Evolutionary conservation across 352 stramenopile genomes (phyloP), one percentile per base, ranked within the genome.

Genomic region (Blastocystis sp.): DNA sequence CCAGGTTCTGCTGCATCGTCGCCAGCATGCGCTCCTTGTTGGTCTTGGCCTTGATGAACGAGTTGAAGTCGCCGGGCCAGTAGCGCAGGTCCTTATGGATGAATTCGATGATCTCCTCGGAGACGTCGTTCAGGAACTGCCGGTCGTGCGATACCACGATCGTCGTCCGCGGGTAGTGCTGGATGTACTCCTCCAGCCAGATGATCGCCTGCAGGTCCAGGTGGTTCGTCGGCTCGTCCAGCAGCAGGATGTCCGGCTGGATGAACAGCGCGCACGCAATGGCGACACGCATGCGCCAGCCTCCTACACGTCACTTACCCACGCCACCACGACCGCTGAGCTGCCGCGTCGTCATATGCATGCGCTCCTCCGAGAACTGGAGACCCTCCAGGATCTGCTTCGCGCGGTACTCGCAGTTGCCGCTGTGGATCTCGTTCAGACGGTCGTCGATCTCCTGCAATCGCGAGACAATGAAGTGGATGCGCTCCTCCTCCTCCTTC

Each of bases 171-270:
- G 92, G 92, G 89, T 97, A 98, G 65, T 92, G 90, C 76, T 93
- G 92, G 77, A 99, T 90, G 87, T 97, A 99, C n/a, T 93, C 88
- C 88, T 99, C 95, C 32, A 99, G 91, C 95, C 96, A 99, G 38
- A 90, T 89, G 86, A 99, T 96, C 21, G 90, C 95, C 88, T 97
- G 94, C 16, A 93, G 93, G 89, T 98, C 96, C 87, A 98, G 91
- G 88, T 98, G 96, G 91, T 99, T 99, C 16, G 93, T 97, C 21
- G 96, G 96, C 87, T 99, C 96, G 87, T 99, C 96, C 59, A 98
- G 89, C 56, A 98, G 89, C 69, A 98, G 89, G 84, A 99, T 92
- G 71, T 97, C 94, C 6, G 96, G 96, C 87, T 97, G 93, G 86
- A 95, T 95, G 1, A 98, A 88, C 57, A 99, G 88, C 72, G 98